Evolutionary conservation across 1,284 basidiomycete genomes (phyloP), one percentile per base, ranked within the genome.

Genomic region (Paramarasmius palmivorus): DNA sequence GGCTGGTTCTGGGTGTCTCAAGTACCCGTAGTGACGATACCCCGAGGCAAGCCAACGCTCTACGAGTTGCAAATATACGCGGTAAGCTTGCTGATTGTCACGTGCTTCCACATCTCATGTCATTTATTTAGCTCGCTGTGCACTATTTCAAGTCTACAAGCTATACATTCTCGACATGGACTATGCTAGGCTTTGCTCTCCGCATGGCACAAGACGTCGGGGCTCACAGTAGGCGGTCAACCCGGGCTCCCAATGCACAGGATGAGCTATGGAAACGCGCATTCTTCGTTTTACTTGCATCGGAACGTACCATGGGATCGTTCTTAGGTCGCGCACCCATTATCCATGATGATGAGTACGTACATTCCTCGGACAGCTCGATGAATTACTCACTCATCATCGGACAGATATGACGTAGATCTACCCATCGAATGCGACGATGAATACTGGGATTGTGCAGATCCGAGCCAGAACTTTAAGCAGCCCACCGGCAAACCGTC

Each of bases 1-100:
- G 90, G 90, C 1, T 92, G 89, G 88, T 82, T 81, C 59, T 92
- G 82, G 76, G 85, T 87, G 62, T 76, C 81, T 39, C 84, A 88
- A 60, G 78, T 89, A 6, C 72, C 82, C 62, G 69, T 82, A 51
- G 68, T 84, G 40, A 78, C 84, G 22, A 78, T 79, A 59, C 75
- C 80, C 2, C 37, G 41, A 7, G 51, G 40, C 4, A 76, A 81
- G 4, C 81, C 88, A 0, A 73, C 78, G 15, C 64, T 93, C 56
- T 81, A 82, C 61, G 89, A 92, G 59, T 68, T 94, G 29, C 90
- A 93, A 66, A 75, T 77, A 46, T 80, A 78, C 57, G 73, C 73
- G 12, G 76, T 77, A 55, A 56, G 74, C 42, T 34, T 20, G n/a
- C n/a, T n/a, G n/a, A n/a, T 68, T 71, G 40, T 35, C 68, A 65